Percentiles rank a stretch among this genome's conserved stretches.
phyloP scores from a whole-genome alignment of 805 yeast genomes.

The Candida adriatica region DNA sequence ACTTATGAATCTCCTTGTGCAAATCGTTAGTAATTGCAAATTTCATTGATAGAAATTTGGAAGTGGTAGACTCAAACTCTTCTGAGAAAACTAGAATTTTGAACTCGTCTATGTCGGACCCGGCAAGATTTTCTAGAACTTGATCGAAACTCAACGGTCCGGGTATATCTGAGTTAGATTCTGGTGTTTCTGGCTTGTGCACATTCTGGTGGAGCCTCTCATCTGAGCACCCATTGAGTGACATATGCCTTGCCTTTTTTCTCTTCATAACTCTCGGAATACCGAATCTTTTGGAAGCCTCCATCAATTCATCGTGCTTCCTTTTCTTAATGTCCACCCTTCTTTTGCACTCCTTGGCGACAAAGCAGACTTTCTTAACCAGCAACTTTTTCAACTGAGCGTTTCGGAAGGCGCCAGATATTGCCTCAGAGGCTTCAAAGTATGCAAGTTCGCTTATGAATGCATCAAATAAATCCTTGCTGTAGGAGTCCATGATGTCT shows the following conservation, averaged over 20 bases:
- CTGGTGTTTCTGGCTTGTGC: slow-evolving; percentile 17
- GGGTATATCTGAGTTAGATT: too few relatives aligned
- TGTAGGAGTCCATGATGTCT: slow-evolving; percentile 31
- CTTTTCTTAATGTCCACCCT: slow-evolving; percentile 29
- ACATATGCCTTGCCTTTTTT: slow-evolving; percentile 11
- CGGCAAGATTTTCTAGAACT: slow-evolving; percentile 10
- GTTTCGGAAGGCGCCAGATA: slow-evolving; percentile 37
- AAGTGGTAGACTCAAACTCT: slow-evolving; percentile 23
- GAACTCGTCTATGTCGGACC: slow-evolving; percentile 3
- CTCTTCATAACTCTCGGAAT: slow-evolving; percentile 23
- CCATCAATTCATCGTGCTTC: slow-evolving; percentile 32
- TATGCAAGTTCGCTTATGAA: slow-evolving; percentile 53
- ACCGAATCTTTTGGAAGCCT: slow-evolving; percentile 30
- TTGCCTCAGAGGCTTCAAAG: slow-evolving; percentile 32
- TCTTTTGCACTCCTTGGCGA: slow-evolving; percentile 22
- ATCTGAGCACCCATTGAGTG: neutral
- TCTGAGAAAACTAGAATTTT: slow-evolving; percentile 14
- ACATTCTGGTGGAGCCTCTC: neutral
- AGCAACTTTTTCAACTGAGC: slow-evolving; percentile 25
- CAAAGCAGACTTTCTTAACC: slow-evolving; percentile 27
- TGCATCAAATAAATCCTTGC: slow-evolving; percentile 49
- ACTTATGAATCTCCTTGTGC: slow-evolving; percentile 2
- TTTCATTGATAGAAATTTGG: slow-evolving; percentile 28
- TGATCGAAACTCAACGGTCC: slow-evolving; percentile 19
- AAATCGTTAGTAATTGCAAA: slow-evolving; percentile 15